These are phyloP conservation scores for Calonectria montana DNA, from an alignment of 2,329 filamentous ascomycete species.

Conservation along the genomic window DNA sequence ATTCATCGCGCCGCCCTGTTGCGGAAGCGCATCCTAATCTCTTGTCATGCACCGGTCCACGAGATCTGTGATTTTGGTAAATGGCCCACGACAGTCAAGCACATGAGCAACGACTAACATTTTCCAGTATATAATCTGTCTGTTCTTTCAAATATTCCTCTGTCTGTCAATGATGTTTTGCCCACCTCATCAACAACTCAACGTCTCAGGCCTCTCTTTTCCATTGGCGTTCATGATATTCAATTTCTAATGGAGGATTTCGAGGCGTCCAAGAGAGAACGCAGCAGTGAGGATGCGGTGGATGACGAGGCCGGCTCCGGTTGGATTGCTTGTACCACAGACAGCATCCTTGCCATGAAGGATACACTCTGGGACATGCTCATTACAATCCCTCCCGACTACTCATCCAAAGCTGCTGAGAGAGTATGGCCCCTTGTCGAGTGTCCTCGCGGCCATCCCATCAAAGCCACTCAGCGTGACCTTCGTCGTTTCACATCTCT, in stretches of 20 bases:
- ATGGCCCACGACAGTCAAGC: slow-evolving; percentile 27
- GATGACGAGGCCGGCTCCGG: slow-evolving; percentile 67
- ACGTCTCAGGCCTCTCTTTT: slow-evolving; percentile 86
- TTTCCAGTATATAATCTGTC: slow-evolving; percentile 88
- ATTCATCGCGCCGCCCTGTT: slow-evolving; percentile 88
- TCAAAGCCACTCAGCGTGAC: slow-evolving; percentile 93
- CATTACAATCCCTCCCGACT: slow-evolving; percentile 79
- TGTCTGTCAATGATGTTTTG: slow-evolving; percentile 77
- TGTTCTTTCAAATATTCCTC: slow-evolving; percentile 89
- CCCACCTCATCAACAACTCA: slow-evolving; percentile 70
- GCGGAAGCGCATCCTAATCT: slow-evolving; percentile 88
- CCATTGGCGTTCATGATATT: slow-evolving; percentile 93
- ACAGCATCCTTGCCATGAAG: slow-evolving; percentile 91
- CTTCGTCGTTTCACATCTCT: slow-evolving; percentile 82
- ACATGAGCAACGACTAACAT: slow-evolving; percentile 30
- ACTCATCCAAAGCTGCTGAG: slow-evolving; percentile 67
- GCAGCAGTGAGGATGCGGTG: slow-evolving; percentile 50
- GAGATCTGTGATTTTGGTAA: slow-evolving; percentile 89
- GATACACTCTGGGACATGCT: slow-evolving; percentile 89
- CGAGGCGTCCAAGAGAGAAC: slow-evolving; percentile 55
- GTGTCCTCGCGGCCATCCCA: slow-evolving; percentile 68
- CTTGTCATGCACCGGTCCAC: slow-evolving; percentile 87
- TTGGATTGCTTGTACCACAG: slow-evolving; percentile 96
- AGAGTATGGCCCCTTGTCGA: slow-evolving; percentile 83
- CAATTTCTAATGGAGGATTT: slow-evolving; percentile 76